Conservation (phyloP, 345 rosid genomes). For the Zanthoxylum bungeanum region DNA sequence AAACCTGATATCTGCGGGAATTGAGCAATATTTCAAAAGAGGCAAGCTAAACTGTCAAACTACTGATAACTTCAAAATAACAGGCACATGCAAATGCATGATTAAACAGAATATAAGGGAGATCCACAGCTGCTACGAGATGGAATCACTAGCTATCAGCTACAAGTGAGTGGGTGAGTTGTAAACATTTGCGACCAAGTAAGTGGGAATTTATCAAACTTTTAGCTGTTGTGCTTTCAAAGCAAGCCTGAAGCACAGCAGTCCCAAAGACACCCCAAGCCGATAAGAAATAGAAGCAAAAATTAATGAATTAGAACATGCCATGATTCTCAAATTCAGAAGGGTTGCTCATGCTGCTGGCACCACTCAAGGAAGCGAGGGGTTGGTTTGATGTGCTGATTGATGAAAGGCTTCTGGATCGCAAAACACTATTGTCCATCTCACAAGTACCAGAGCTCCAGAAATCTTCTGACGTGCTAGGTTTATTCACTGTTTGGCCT, state of each 20-base stretch:
- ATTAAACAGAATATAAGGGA: not conserved
- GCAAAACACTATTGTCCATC: slow-evolving; percentile 50
- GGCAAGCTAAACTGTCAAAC: not conserved
- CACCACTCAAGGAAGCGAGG: slow-evolving; percentile 25
- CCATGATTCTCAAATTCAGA: slow-evolving; percentile 74
- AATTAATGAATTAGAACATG: slow-evolving; percentile 25
- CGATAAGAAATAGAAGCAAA: not conserved
- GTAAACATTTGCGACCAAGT: not conserved
- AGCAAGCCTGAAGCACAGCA: not conserved
- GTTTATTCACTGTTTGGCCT: slow-evolving; percentile 42
- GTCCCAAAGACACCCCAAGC: not conserved
- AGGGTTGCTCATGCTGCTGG: slow-evolving; percentile 51
- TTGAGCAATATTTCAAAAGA: not conserved
- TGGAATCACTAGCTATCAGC: not conserved
- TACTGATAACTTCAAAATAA: not conserved
- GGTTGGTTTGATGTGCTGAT: slow-evolving; percentile 40
- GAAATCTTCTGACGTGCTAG: slow-evolving; percentile 43
- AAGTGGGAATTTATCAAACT: not conserved
- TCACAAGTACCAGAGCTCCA: slow-evolving; percentile 68
- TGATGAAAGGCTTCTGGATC: slow-evolving; percentile 62
- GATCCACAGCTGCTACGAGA: not conserved
- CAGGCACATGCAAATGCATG: not conserved
- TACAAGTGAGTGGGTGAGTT: not conserved
- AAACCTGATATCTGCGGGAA: not conserved
- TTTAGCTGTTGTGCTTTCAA: not conserved